Percentiles rank a stretch among this genome's conserved stretches.
These are phyloP conservation scores for Fusarium solani-melongenae DNA, from an alignment of 2,329 filamentous ascomycete genomes.

Conservation along the genomic window DNA sequence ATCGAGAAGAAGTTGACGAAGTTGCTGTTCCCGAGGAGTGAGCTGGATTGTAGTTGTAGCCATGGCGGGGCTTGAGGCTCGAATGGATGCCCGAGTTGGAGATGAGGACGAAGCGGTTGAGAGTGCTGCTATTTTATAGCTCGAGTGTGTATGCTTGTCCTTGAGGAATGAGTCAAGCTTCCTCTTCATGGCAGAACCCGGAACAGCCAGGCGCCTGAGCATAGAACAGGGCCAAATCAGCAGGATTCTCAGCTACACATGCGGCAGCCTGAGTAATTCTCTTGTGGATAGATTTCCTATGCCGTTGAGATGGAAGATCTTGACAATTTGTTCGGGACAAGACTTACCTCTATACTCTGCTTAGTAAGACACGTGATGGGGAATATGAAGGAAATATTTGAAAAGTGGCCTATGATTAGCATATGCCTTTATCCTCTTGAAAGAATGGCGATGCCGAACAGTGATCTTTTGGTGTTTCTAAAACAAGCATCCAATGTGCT, in stretches of 20 bases:
- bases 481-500: not conserved
- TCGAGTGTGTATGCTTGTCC: slow-evolving; percentile 20
- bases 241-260: not conserved
- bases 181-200: slow-evolving; percentile 49
- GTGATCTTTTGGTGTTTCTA: slow-evolving; percentile 19
- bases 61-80: slow-evolving; percentile 26
- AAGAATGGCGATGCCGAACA: not conserved
- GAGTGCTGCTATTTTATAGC: slow-evolving; percentile 1
- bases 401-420: not conserved
- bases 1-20: slow-evolving; percentile 83
- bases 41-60: slow-evolving; percentile 59
- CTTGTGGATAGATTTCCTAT: not conserved
- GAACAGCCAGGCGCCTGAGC: slow-evolving; percentile 36
- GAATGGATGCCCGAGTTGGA: not conserved
- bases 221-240: slow-evolving; percentile 19
- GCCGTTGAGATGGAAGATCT: not conserved
- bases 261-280: not conserved
- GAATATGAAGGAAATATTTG: not conserved
- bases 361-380: not conserved
- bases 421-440: not conserved
- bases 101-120: not conserved
- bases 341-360: not conserved
- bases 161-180: slow-evolving; percentile 45
- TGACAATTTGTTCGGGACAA: not conserved
- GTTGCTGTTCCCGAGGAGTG: slow-evolving; percentile 75